Percentiles rank a stretch among this genome's conserved stretches.
These are phyloP conservation scores for Apiospora rasikravindrae DNA, from an alignment of 2,329 filamentous ascomycete species.

Conservation along the genomic window DNA sequence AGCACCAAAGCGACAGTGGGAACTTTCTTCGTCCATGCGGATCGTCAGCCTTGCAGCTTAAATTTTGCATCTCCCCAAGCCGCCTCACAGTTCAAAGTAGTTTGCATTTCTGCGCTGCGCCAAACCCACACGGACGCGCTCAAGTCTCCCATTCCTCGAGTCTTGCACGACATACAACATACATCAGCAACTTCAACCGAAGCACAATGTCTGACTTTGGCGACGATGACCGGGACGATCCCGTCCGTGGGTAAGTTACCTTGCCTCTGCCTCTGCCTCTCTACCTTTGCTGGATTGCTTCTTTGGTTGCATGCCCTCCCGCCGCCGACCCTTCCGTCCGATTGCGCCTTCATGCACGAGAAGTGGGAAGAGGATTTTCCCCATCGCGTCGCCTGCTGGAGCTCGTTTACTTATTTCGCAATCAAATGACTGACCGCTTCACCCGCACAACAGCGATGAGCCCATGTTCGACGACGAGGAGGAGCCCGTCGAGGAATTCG, in stretches of 20 bases:
- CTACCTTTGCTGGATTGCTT: neutral
- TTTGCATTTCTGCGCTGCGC: neutral
- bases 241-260: slow-evolving; percentile 55
- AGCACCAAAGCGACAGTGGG: neutral
- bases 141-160: neutral
- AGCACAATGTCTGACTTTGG: slow-evolving; percentile 74
- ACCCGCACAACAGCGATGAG: slow-evolving; percentile 60
- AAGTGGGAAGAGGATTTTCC: neutral
- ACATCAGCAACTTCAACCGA: neutral
- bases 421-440: slow-evolving; percentile 45
- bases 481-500: slow-evolving; percentile 61
- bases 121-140: slow-evolving; percentile 8
- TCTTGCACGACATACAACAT: slow-evolving; percentile 6
- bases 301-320: neutral
- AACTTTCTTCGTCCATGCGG: neutral
- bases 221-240: slow-evolving; percentile 60
- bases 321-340: neutral
- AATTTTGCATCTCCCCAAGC: slow-evolving; percentile 18
- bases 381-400: neutral
- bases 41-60: slow-evolving; percentile 19
- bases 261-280: neutral
- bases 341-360: neutral
- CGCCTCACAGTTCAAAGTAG: neutral
- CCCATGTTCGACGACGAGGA: slow-evolving; percentile 76
- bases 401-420: slow-evolving; percentile 29